Percentiles rank a stretch among this genome's conserved stretches.
Evolutionary conservation across 257 asterid species (phyloP).

Genomic region (Prunella vulgaris): DNA sequence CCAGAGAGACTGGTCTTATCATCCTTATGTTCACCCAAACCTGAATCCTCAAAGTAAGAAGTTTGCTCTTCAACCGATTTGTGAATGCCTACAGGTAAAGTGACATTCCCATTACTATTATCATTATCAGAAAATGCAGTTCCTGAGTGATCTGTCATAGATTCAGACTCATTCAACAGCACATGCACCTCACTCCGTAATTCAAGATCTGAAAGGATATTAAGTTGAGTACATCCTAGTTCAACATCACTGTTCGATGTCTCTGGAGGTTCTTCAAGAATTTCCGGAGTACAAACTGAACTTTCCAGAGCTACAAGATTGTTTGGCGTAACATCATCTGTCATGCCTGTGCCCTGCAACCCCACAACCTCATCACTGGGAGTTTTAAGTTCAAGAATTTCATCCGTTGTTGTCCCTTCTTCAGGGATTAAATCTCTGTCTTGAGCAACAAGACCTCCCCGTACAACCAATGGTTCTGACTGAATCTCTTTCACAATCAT

Average conservation of each 20-base stretch:
- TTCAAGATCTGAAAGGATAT: constrained; percentile 20
- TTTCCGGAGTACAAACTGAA: constrained; percentile 27
- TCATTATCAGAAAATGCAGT: constrained; percentile 25
- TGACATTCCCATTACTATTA: constrained; percentile 12
- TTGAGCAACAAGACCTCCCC: constrained; percentile 23
- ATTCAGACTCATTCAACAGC: constrained; percentile 25
- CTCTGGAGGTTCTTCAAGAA: constrained; percentile 29
- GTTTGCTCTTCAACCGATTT: constrained; percentile 27
- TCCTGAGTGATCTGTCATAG: constrained; percentile 25
- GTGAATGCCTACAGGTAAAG: constrained; percentile 27
- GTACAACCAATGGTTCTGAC: constrained; percentile 24
- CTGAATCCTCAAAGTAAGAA: constrained; percentile 29
- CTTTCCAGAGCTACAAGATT: constrained; percentile 22
- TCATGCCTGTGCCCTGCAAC: constrained; percentile 21
- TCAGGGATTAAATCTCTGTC: constrained; percentile 26
- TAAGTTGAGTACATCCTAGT: constrained; percentile 24
- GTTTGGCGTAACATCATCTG: constrained; percentile 16
- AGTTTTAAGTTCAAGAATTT: constrained; percentile 23
- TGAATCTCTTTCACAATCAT: constrained; percentile 25
- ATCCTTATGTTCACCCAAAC: constrained; percentile 30
- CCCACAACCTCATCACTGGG: constrained; percentile 26
- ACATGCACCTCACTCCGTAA: constrained; percentile 26
- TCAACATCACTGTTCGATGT: constrained; percentile 22
- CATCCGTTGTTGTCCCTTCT: constrained; percentile 25
- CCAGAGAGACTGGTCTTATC: constrained; percentile 23